A percentile compares a stretch with the other conserved stretches of the same genome.
phyloP scores from a whole-genome alignment of 1,284 basidiomycete species.

The Lignosus rhinocerotis region DNA sequence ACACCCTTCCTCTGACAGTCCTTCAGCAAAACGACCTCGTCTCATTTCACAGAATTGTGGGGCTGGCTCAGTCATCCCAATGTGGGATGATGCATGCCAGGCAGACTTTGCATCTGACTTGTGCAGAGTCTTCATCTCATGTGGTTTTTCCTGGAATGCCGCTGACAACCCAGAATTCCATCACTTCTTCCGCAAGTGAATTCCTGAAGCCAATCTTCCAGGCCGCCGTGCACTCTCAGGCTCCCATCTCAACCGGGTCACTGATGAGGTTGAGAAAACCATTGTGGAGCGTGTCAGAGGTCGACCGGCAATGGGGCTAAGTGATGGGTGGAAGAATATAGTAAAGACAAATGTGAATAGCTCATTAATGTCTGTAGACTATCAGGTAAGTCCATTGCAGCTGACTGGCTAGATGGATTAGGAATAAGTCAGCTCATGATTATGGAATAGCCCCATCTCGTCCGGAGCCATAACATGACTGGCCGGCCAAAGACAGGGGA shows the following conservation, averaged over 20 bases:
- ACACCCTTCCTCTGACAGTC: too few relatives aligned
- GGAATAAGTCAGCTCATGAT: too few relatives aligned
- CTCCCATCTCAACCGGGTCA: constrained; percentile 19
- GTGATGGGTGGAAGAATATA: too few relatives aligned
- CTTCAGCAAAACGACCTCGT: too few relatives aligned
- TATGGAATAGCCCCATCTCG: neutral
- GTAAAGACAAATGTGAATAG: too few relatives aligned
- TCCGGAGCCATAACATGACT: constrained; percentile 19
- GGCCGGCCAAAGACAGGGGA: constrained; percentile 25
- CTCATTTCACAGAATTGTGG: too few relatives aligned
- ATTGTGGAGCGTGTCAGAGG: too few relatives aligned
- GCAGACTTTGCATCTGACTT: constrained; percentile 7
- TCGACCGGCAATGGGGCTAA: too few relatives aligned
- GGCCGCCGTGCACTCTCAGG: constrained; percentile 26
- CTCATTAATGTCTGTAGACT: too few relatives aligned
- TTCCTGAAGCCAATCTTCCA: constrained; percentile 26
- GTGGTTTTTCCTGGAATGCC: constrained; percentile 24
- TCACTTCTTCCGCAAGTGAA: constrained; percentile 28
- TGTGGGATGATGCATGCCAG: constrained; percentile 1
- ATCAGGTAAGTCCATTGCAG: neutral
- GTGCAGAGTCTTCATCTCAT: constrained; percentile 23
- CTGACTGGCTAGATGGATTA: neutral
- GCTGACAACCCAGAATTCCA: constrained; percentile 26
- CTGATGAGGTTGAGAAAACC: too few relatives aligned
- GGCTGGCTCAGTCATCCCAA: too few relatives aligned